phyloP scores from a whole-genome alignment of 2,329 filamentous ascomycete species.

The Mariannaea sp. region DNA sequence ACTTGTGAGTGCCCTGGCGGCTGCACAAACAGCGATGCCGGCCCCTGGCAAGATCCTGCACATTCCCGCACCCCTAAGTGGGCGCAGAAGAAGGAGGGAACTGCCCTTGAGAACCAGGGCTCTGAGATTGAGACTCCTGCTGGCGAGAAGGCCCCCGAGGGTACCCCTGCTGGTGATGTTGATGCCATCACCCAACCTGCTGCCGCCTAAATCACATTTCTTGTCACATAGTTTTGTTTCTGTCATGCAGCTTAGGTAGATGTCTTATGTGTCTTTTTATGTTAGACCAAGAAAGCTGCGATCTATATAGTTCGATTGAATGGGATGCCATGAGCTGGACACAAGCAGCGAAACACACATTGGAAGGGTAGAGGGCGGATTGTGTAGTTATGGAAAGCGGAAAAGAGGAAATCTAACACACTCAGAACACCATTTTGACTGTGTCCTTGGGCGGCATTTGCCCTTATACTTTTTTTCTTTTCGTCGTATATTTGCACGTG shows the following conservation, averaged over 20 bases:
- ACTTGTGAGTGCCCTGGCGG: conserved; percentile 80
- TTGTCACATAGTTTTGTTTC: conserved; percentile 12
- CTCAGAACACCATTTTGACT: conserved; percentile 17
- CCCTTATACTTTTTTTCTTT: too few species aligned
- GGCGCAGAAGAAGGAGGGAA: conserved; percentile 53
- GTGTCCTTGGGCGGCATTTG: too few species aligned
- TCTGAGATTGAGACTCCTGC: conserved; percentile 44
- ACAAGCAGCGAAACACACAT: conserved; percentile 24
- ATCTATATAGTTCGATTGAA: conserved; percentile 18
- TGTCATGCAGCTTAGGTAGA: conserved; percentile 27
- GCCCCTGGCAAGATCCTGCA: conserved; percentile 81
- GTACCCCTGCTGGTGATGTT: conserved; percentile 40
- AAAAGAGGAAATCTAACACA: conserved; percentile 9
- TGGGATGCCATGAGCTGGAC: conserved; percentile 19
- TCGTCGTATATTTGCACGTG: too few species aligned
- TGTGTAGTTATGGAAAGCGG: conserved; percentile 20
- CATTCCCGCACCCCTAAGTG: conserved; percentile 70
- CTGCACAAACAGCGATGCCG: conserved; percentile 84
- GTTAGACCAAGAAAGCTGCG: conserved; percentile 30
- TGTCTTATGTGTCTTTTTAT: conserved; percentile 28
- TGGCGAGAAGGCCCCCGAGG: conserved; percentile 38
- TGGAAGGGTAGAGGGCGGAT: conserved; percentile 18
- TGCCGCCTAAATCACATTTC: conserved; percentile 38
- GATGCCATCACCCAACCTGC: conserved; percentile 45
- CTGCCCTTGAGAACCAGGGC: conserved; percentile 48